Base-by-base conservation (phyloP, 768 basidiomycete species). In the Lentinula aciculospora region DNA sequence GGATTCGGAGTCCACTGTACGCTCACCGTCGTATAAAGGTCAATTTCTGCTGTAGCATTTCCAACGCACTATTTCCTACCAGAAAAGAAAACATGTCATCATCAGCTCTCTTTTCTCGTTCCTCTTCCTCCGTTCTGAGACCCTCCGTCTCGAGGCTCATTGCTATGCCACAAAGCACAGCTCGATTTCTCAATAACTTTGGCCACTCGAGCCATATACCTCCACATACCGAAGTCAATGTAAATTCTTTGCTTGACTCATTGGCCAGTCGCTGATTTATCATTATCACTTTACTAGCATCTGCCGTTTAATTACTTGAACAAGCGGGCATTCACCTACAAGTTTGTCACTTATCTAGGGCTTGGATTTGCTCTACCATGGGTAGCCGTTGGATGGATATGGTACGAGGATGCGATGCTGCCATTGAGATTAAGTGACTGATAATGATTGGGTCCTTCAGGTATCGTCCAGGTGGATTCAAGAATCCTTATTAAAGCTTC, bases 311-410 rank as follows among this genome's bases (percentile, higher is more conserved):
- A 63, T 32, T 61, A 58, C 39, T 56, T 58, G 12, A 63, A 64
- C 50, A 59, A 58, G 13, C 39, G 51, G 21, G 32, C 40, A 9
- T 66, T 64, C 51, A 62, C 65, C 4, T 37, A 45, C 9, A 64
- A 64, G 56, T 63, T 57, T 37, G 17, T 60, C 17, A 47, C 62
- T 1, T 64, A 55, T 58, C 56, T 66, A 47, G 65, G 65, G 1
- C 55, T 63, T 32, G 65, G 65, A 12, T 66, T 66, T 50, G 62
- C 63, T 15, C 45, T 66, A 9, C 65, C 65, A 4, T 66, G 62
- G 48, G 60, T 66, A n/a, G 65, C 65, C 19, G 61, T 64, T 17
- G 60, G 60, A n/a, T 66, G 65, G 65, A 60, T 60, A 51, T 66
- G 65, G 65, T 66, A 37, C 4, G 62, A 32, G 25, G 17, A 45